Percentiles rank a stretch among this genome's conserved stretches.
phyloP scores from a whole-genome alignment of 495 filamentous ascomycete genomes.

The Pyrenula aspistea region DNA sequence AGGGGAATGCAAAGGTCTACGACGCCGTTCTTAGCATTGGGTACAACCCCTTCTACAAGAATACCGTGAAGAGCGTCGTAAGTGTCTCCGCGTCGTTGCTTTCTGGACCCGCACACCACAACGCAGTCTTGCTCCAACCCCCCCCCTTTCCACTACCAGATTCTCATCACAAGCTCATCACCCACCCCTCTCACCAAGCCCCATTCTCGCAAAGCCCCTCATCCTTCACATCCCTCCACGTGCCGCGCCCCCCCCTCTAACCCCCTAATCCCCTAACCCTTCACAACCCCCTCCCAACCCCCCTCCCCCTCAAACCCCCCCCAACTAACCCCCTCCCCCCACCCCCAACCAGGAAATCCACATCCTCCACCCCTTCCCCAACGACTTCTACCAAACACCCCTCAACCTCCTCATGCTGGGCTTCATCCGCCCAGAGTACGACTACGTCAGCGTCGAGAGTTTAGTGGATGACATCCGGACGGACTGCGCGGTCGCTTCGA shows the following conservation, averaged over 20 bases:
- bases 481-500: conserved; percentile 73
- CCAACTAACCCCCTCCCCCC: background rate
- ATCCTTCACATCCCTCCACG: background rate
- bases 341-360: conserved; percentile 58
- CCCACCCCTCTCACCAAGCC: background rate
- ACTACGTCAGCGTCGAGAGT: conserved; percentile 73
- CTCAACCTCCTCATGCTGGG: conserved; percentile 74
- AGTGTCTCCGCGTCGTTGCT: conserved; percentile 6
- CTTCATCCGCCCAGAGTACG: conserved; percentile 78
- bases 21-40: conserved; percentile 91
- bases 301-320: background rate
- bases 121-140: background rate
- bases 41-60: conserved; percentile 94
- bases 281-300: background rate
- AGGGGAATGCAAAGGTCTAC: conserved; percentile 39
- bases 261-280: background rate
- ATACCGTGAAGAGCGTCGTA: conserved; percentile 61
- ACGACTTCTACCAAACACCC: conserved; percentile 72
- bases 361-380: conserved; percentile 53
- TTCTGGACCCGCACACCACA: too few relatives aligned
- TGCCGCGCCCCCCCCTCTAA: background rate
- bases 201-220: background rate
- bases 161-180: too few relatives aligned
- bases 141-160: too few relatives aligned
- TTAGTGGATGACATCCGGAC: conserved; percentile 77